Evolutionary conservation across 495 filamentous ascomycete species (phyloP).

Genomic region (Podospora anserina): DNA sequence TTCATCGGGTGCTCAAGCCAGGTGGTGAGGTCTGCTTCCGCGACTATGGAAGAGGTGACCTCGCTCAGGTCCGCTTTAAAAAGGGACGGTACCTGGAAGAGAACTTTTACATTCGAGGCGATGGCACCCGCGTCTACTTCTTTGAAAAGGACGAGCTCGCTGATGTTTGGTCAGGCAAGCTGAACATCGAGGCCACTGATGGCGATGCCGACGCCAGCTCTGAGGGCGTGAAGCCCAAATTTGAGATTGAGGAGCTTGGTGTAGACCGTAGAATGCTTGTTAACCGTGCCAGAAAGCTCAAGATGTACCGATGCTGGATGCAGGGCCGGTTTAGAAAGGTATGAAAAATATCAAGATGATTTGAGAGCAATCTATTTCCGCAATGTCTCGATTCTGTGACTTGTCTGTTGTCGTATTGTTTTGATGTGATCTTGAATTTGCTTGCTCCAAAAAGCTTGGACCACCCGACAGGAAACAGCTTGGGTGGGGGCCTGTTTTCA

Average conservation of each 20-base stretch:
- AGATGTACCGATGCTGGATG: constrained; percentile 99
- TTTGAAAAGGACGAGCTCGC: constrained; percentile 82
- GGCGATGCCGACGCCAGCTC: constrained; percentile 19
- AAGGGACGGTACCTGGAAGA: constrained; percentile 88
- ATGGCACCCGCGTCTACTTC: constrained; percentile 96
- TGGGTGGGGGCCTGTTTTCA: constrained; percentile 10
- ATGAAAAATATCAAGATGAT: constrained; percentile 31
- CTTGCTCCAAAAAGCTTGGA: constrained; percentile 4
- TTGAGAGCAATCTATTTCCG: not conserved
- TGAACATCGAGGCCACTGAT: constrained; percentile 20
- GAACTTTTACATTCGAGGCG: constrained; percentile 94
- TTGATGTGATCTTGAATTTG: not conserved
- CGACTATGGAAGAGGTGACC: constrained; percentile 91
- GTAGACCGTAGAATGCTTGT: constrained; percentile 85
- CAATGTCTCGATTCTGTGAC: not conserved
- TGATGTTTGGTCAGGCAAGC: constrained; percentile 65
- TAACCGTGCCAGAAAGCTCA: constrained; percentile 82
- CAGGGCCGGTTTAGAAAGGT: constrained; percentile 85
- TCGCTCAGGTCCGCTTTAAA: constrained; percentile 95
- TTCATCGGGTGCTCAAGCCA: constrained; percentile 75
- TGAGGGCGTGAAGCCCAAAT: constrained; percentile 39
- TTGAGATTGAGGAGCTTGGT: constrained; percentile 73
- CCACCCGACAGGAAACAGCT: not conserved
- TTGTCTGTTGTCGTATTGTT: not conserved
- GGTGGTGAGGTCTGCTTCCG: constrained; percentile 89